Percentiles rank a stretch among this genome's conserved stretches.
Evolutionary conservation across 805 yeast genomes (phyloP).

Genomic region (Metschnikowia borealis): DNA sequence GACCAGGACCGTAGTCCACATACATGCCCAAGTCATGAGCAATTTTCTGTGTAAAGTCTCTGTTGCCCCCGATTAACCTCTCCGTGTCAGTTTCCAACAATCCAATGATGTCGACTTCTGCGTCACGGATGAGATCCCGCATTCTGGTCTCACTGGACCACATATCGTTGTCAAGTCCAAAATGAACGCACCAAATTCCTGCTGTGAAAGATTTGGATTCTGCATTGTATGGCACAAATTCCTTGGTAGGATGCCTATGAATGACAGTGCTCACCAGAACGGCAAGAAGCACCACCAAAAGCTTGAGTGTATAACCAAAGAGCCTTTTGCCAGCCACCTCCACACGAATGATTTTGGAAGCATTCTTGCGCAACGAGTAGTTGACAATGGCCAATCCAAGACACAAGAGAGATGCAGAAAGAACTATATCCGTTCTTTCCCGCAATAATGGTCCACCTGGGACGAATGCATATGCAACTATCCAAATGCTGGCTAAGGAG

Average conservation of each 20-base stretch:
- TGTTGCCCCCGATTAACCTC: slow-evolving; percentile 88
- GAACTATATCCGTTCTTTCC: slow-evolving; percentile 79
- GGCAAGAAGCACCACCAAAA: slow-evolving; percentile 44
- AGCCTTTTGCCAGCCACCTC: slow-evolving; percentile 17
- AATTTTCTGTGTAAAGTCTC: slow-evolving; percentile 86
- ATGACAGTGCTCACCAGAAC: slow-evolving; percentile 54
- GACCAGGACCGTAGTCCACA: slow-evolving; percentile 96
- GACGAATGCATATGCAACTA: slow-evolving; percentile 96
- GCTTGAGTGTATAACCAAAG: slow-evolving; percentile 24
- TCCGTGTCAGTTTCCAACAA: slow-evolving; percentile 91
- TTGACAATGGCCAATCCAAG: slow-evolving; percentile 52
- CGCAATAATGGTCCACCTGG: slow-evolving; percentile 88
- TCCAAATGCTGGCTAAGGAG: slow-evolving; percentile 87
- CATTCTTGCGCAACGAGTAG: slow-evolving; percentile 26
- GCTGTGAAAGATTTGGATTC: slow-evolving; percentile 76
- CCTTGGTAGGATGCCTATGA: slow-evolving; percentile 58
- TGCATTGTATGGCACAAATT: slow-evolving; percentile 49
- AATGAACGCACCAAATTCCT: slow-evolving; percentile 98
- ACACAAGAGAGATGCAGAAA: slow-evolving; percentile 50
- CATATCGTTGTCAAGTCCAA: slow-evolving; percentile 95
- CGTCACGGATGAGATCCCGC: slow-evolving; percentile 76
- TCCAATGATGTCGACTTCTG: slow-evolving; percentile 89
- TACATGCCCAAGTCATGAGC: slow-evolving; percentile 95
- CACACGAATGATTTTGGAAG: slow-evolving; percentile 21
- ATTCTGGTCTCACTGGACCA: slow-evolving; percentile 94